phyloP scores from a whole-genome alignment of 345 rosid genomes.

The Bretschneidera sinensis region DNA sequence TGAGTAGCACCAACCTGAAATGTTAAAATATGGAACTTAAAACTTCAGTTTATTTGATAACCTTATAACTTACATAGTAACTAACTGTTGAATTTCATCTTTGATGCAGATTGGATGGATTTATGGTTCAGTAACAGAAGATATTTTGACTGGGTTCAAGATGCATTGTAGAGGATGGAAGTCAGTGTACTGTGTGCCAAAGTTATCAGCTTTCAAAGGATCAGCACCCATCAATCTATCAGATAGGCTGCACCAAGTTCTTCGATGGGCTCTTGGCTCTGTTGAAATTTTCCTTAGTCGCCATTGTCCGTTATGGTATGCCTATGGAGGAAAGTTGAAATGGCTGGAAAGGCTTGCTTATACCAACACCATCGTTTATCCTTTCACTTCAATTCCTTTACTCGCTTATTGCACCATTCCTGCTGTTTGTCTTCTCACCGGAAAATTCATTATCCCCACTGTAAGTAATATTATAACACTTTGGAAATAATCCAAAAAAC shows the following conservation, averaged over 20 bases:
- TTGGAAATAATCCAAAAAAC: not conserved
- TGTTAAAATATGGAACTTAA: no score
- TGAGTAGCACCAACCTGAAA: slow-evolving; percentile 20
- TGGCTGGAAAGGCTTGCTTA: slow-evolving; percentile 90
- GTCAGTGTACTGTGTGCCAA: slow-evolving; percentile 80
- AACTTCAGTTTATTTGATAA: no score
- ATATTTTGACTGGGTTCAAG: slow-evolving; percentile 83
- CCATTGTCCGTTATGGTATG: slow-evolving; percentile 94
- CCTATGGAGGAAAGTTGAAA: slow-evolving; percentile 88
- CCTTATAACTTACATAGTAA: no score
- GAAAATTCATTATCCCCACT: slow-evolving; percentile 90
- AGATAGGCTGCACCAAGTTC: slow-evolving; percentile 88
- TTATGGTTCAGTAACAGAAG: slow-evolving; percentile 89
- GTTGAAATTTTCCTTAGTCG: slow-evolving; percentile 94
- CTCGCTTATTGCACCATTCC: slow-evolving; percentile 92
- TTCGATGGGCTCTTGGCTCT: slow-evolving; percentile 96
- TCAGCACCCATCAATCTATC: slow-evolving; percentile 96
- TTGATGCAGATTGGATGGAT: slow-evolving; percentile 90
- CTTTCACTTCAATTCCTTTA: slow-evolving; percentile 91
- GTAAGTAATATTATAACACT: slow-evolving; percentile 32
- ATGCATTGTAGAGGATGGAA: slow-evolving; percentile 99
- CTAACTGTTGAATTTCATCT: slow-evolving; percentile 1
- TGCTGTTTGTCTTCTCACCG: slow-evolving; percentile 92
- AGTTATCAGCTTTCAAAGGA: slow-evolving; percentile 84
- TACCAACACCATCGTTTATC: slow-evolving; percentile 86